Evolutionary conservation across 768 basidiomycete genomes (phyloP).

Genomic region (Mrakia blollopis): DNA sequence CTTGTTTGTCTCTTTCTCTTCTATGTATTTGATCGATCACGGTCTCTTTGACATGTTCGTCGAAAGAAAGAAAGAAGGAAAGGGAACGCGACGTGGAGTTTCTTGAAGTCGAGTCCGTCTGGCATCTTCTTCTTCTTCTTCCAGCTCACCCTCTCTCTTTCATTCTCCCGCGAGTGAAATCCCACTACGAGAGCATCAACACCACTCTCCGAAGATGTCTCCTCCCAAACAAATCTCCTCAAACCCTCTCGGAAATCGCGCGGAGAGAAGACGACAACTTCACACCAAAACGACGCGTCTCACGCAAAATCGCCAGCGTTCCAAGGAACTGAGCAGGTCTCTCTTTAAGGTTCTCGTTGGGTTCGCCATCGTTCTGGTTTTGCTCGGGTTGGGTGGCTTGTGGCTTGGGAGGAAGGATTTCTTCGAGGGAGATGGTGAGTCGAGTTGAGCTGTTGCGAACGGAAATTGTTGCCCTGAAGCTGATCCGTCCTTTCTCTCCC

Average conservation of each 20-base stretch:
- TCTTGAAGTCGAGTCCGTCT: neutral
- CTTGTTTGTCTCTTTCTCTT: neutral
- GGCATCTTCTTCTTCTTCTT: neutral
- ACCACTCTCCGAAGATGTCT: neutral
- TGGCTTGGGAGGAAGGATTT: too few relatives aligned
- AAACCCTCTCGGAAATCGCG: neutral
- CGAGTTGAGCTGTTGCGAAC: neutral
- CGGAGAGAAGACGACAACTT: neutral
- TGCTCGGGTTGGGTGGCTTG: neutral
- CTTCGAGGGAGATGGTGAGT: neutral
- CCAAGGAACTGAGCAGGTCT: neutral
- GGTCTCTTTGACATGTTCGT: neutral
- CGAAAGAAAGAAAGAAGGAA: neutral
- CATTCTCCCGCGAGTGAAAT: too few relatives aligned
- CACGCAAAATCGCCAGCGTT: neutral
- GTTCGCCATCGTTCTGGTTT: neutral
- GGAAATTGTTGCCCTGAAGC: too few relatives aligned
- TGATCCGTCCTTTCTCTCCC: neutral
- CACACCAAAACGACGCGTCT: neutral
- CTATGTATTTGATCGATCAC: neutral
- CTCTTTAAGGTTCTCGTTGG: neutral
- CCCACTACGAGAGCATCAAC: too few relatives aligned
- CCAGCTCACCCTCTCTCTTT: neutral
- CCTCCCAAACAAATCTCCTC: neutral
- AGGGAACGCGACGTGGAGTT: neutral